Evolutionary conservation across 2,329 filamentous ascomycete genomes (phyloP).

Genomic region (Cladosporium velox): DNA sequence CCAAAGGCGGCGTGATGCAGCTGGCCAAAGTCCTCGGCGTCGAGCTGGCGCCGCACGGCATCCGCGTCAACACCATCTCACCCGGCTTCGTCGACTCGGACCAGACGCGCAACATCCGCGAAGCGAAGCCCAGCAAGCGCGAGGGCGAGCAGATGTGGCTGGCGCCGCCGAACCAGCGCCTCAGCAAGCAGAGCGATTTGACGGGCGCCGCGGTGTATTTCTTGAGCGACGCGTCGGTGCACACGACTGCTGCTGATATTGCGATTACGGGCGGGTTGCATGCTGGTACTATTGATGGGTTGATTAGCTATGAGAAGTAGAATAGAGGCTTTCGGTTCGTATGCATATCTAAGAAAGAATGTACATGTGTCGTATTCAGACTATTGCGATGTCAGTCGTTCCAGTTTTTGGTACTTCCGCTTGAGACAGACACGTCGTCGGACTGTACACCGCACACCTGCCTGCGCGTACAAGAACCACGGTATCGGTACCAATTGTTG

Average conservation of each 20-base stretch:
- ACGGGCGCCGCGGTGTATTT: slow-evolving; percentile 44
- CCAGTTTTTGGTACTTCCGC: neutral
- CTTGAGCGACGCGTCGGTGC: slow-evolving; percentile 44
- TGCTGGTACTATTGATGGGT: slow-evolving; percentile 25
- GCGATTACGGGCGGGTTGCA: slow-evolving; percentile 33
- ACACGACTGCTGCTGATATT: slow-evolving; percentile 45
- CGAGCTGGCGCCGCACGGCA: slow-evolving; percentile 38
- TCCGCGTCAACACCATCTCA: slow-evolving; percentile 33
- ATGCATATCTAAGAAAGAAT: neutral
- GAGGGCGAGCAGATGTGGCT: slow-evolving; percentile 20
- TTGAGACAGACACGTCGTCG: neutral
- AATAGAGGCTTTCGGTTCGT: neutral
- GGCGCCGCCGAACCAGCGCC: slow-evolving; percentile 16
- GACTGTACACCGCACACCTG: neutral
- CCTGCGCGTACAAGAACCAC: neutral
- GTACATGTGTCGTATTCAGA: neutral
- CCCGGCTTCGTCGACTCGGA: slow-evolving; percentile 33
- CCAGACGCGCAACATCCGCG: slow-evolving; percentile 28
- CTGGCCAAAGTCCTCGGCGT: slow-evolving; percentile 36
- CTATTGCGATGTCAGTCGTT: neutral
- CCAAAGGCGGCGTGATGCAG: slow-evolving; percentile 32
- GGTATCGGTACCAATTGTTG: neutral
- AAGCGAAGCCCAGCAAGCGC: slow-evolving; percentile 18
- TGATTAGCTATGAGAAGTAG: slow-evolving; percentile 19
- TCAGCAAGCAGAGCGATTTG: slow-evolving; percentile 28